Evolutionary conservation across 345 rosid species (phyloP), one percentile per base, ranked within the genome.

Genomic region (Sisymbrium irio): DNA sequence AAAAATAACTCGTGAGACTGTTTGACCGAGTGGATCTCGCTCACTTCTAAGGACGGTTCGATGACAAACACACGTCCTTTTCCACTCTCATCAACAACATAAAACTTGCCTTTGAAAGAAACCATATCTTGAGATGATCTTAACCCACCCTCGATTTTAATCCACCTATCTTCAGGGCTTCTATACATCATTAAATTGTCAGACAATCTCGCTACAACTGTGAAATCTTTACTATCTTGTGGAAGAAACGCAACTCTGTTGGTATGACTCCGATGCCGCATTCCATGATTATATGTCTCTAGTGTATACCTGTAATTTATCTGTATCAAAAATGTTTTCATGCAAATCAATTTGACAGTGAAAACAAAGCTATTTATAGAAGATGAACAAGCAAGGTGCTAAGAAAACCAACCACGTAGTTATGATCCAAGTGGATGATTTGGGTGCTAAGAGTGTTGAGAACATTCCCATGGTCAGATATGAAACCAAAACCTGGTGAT

Each of bases 81-180:
- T 36, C 64, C 45, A 63, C 41, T 63, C 10, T 0, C 28, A 44
- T 63, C 68, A 63, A 44, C 54, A 44, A 63, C 68, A 30, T 63
- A 63, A 30, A 63, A 63, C 67, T n/a, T 62, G 0, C 68, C 68
- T 64, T 45, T 46, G 3, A 10, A 64, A 32, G 56, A 30, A 18
- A 64, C 56, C 8, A 45, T 46, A 14, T 64, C 69, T 30, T 7
- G 55, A 18, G 46, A 64, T 63, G 41, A 1, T 0, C 4, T 1
- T 7, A 44, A 3, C 15, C 0, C 7, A 45, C 7, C 9, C 27
- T 63, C 28, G 11, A 63, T 9, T 1, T 33, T 10, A 17, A 4
- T 36, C 63, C 63, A 58, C 0, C 3, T 57, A 25, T 57, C 17
- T 9, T 57, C 62, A 35, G 2, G 2, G 42, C 62, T 57, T 58